Evolutionary conservation across 768 basidiomycete species (phyloP).

Genomic region (Favolaschia claudopus): DNA sequence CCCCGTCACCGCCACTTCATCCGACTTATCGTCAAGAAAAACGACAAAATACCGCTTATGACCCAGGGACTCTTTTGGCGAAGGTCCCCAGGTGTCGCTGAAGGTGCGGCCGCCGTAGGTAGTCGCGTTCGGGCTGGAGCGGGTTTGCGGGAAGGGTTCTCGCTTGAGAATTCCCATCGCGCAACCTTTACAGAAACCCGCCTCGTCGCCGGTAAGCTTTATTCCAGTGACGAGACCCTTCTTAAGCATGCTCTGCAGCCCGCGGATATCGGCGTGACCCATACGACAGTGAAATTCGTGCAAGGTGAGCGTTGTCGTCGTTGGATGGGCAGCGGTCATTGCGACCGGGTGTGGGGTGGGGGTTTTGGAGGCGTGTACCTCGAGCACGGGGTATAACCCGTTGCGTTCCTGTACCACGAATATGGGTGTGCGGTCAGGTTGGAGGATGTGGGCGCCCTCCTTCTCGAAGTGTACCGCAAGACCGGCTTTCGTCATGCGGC

Average conservation of each 20-base stretch:
- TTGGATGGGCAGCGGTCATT: background rate
- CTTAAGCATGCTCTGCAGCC: conserved; percentile 19
- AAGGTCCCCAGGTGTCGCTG: conserved; percentile 32
- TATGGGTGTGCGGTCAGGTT: background rate
- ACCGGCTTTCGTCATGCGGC: conserved; percentile 15
- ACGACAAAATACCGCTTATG: conserved; percentile 25
- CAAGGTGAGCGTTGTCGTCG: conserved; percentile 10
- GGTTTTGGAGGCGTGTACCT: conserved; percentile 6
- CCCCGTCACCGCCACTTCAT: background rate
- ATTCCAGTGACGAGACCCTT: conserved; percentile 31
- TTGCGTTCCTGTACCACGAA: background rate
- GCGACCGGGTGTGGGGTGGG: background rate
- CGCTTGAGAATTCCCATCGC: conserved; percentile 33
- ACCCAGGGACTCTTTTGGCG: background rate
- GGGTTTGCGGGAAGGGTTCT: conserved; percentile 12
- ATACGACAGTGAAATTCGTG: conserved; percentile 32
- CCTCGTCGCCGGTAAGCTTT: conserved; percentile 9
- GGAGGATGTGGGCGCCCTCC: background rate
- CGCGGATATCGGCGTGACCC: conserved; percentile 30
- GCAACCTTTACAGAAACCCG: conserved; percentile 36
- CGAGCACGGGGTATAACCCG: background rate
- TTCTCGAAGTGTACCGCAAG: conserved; percentile 2
- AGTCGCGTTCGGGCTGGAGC: background rate
- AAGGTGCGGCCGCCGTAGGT: conserved; percentile 23
- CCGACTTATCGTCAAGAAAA: conserved; percentile 31